phyloP scores from a whole-genome alignment of 805 yeast genomes.

The Torulaspora delbrueckii region DNA sequence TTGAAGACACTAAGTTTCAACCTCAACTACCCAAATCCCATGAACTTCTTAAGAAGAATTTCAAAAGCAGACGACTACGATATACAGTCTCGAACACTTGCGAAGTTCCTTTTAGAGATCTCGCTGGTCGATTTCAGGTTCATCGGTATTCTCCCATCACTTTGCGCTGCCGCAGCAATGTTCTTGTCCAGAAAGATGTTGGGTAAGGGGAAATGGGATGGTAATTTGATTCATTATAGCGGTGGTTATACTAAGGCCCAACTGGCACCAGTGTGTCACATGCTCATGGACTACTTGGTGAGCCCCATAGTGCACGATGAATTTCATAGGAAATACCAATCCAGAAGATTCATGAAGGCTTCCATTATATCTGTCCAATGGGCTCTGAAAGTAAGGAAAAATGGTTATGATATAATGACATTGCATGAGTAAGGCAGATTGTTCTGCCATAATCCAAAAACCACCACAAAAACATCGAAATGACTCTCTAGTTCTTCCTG shows the following conservation, averaged over 20 bases:
- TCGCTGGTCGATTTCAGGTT: slow-evolving; percentile 74
- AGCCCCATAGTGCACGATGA: slow-evolving; percentile 87
- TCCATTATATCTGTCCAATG: slow-evolving; percentile 75
- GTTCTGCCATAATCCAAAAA: slow-evolving; percentile 6
- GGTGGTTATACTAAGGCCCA: slow-evolving; percentile 81
- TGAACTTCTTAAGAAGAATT: slow-evolving; percentile 85
- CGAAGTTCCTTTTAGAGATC: slow-evolving; percentile 79
- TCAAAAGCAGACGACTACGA: slow-evolving; percentile 94
- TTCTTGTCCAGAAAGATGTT: slow-evolving; percentile 73
- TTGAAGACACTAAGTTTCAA: slow-evolving; percentile 70
- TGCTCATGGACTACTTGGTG: slow-evolving; percentile 70
- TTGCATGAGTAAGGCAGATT: slow-evolving; percentile 29
- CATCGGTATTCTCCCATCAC: slow-evolving; percentile 72
- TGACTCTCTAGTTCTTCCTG: slow-evolving; percentile 3
- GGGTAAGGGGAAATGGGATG: slow-evolving; percentile 71
- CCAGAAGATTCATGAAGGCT: slow-evolving; percentile 83
- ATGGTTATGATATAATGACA: slow-evolving; percentile 38
- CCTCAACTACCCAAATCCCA: slow-evolving; percentile 84
- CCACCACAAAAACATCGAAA: background rate
- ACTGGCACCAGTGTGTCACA: slow-evolving; percentile 63
- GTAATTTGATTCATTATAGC: slow-evolving; percentile 81
- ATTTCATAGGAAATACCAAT: slow-evolving; percentile 88
- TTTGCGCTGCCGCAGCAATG: slow-evolving; percentile 89
- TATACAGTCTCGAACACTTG: slow-evolving; percentile 82
- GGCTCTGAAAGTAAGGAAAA: slow-evolving; percentile 55